A percentile compares a stretch with the other conserved stretches of the same genome.
phyloP scores from a whole-genome alignment of 2,329 filamentous ascomycete genomes.

The Stromatinia cepivora region DNA sequence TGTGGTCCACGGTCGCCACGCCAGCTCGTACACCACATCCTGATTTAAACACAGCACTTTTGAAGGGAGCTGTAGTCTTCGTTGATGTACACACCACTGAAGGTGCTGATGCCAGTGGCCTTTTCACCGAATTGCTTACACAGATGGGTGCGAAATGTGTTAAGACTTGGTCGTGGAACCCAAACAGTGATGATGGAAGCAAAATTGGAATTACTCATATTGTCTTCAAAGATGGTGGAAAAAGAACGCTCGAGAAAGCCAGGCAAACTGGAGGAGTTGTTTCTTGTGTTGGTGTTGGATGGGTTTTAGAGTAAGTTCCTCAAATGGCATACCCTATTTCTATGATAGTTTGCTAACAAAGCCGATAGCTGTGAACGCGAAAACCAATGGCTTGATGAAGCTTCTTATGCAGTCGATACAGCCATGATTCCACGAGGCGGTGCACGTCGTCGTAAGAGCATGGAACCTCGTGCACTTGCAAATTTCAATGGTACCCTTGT shows the following conservation, averaged over 20 bases:
- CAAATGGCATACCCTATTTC: not conserved
- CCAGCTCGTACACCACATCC: constrained; percentile 57
- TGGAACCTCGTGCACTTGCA: constrained; percentile 71
- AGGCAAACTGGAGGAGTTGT: constrained; percentile 70
- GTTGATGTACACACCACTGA: constrained; percentile 83
- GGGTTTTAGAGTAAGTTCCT: constrained; percentile 78
- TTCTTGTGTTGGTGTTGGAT: constrained; percentile 82
- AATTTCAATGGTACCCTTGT: constrained; percentile 68
- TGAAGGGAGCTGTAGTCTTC: constrained; percentile 74
- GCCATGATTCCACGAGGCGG: constrained; percentile 67
- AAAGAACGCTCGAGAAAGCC: constrained; percentile 79
- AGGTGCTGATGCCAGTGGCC: constrained; percentile 75
- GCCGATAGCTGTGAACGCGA: constrained; percentile 67
- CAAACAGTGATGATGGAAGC: constrained; percentile 38
- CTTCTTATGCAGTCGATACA: constrained; percentile 67
- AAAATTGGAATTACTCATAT: constrained; percentile 83
- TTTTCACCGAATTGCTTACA: constrained; percentile 76
- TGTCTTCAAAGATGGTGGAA: constrained; percentile 83
- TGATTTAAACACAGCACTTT: constrained; percentile 53
- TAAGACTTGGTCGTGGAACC: constrained; percentile 73
- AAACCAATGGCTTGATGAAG: constrained; percentile 75
- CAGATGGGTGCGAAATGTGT: constrained; percentile 82
- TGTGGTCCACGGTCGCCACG: constrained; percentile 56
- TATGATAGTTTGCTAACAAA: constrained; percentile 39
- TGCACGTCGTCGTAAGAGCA: constrained; percentile 72